Evolutionary conservation across 2,329 filamentous ascomycete species (phyloP).

Genomic region (Colletotrichum sp.): DNA sequence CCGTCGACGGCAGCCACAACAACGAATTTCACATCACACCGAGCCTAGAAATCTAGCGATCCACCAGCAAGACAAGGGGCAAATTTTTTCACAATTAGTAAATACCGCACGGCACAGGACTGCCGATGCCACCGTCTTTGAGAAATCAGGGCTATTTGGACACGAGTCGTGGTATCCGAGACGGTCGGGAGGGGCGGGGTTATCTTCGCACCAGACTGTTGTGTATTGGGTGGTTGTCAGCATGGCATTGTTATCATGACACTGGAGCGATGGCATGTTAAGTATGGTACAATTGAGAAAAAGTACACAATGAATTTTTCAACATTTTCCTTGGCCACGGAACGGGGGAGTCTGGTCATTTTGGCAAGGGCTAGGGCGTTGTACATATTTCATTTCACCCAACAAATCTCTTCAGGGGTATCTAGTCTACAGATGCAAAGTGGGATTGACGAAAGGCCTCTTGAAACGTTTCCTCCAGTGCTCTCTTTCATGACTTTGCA

Average conservation of each 20-base stretch:
- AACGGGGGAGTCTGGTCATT: background rate
- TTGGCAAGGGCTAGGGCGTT: background rate
- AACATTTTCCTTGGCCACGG: background rate
- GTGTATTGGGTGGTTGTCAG: background rate
- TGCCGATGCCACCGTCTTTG: background rate
- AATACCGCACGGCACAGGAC: background rate
- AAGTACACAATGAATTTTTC: background rate
- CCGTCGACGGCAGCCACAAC: background rate
- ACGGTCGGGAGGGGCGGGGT: background rate
- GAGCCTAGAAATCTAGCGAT: background rate
- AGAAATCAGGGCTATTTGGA: background rate
- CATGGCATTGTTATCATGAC: background rate
- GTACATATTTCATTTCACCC: constrained; percentile 1
- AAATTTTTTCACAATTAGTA: background rate
- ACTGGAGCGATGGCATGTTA: background rate
- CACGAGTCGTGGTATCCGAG: background rate
- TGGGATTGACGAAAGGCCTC: background rate
- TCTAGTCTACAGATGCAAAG: constrained; percentile 19
- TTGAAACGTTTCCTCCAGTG: background rate
- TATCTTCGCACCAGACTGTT: background rate
- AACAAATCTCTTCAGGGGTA: constrained; percentile 8
- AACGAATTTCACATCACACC: background rate
- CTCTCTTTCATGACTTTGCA: background rate
- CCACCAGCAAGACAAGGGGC: background rate
- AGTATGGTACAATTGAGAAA: background rate